Evolutionary conservation across 2,329 filamentous ascomycete genomes (phyloP), one percentile per base, ranked within the genome.

Genomic region (Sclerotinia glacialis): DNA sequence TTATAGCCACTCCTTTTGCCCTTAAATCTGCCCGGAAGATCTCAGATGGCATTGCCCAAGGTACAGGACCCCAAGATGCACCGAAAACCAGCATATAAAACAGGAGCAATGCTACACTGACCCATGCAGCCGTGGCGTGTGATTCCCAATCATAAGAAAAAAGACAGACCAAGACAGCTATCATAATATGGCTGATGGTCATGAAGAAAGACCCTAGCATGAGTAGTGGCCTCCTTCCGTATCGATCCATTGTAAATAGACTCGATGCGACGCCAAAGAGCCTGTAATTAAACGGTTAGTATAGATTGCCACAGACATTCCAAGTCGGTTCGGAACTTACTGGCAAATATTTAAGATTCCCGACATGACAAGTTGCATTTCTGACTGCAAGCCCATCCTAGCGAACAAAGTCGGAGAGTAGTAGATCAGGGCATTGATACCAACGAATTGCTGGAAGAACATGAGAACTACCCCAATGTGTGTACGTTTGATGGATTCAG

Each of bases 1-100:
- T 85, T 0, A 89, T 77, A 3, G 86, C 86, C 0, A 89, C 86
- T 47, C 88, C 88, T 73, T 89, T 90, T 5, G 86, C 86, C 18
- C 86, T 80, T 0, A 85, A 76, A 0, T 80, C 81, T 0, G 82
- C 83, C 0, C 85, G 85, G 52, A 89, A 89, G n/a, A 91, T 85
- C 44, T 91, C 85, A 53, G 80, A 78, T 1, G 81, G 78, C 69
- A 80, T 71, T 5, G 77, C 78, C 79, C 78, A 79, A 5, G 76
- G 68, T 23, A 67, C 50, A 42, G 65, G 67, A 8, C 68, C 67
- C 65, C 66, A 73, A 6, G 53, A 67, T 26, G 65, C 67, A 34
- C 70, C 85, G 71, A 90, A 90, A 1, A 81, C 80, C n/a, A 88
- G 75, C 74, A 89, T 85, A 72, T 88, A 89, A 56, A 89, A 80